These are phyloP conservation scores for Hypoxylon rickii DNA, from an alignment of 495 filamentous ascomycete species.

Conservation along the genomic window DNA sequence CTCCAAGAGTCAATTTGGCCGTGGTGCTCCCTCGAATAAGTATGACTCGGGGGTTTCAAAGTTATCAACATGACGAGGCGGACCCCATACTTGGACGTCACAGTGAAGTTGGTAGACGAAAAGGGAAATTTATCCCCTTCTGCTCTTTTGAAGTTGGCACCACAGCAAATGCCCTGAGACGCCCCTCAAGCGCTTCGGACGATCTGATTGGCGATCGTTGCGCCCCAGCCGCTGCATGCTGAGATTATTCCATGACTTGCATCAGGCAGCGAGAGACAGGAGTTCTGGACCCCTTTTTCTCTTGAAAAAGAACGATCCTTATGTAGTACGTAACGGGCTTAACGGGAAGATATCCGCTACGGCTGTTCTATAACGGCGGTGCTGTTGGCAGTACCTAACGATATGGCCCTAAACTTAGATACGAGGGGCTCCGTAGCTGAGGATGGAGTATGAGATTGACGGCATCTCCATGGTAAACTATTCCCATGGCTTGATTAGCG, in stretches of 20 bases:
- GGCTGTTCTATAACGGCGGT: constrained; percentile 27
- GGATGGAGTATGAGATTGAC: no score
- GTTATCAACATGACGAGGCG: constrained; percentile 12
- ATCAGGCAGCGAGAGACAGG: constrained; percentile 22
- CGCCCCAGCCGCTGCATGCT: constrained; percentile 24
- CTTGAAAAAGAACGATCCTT: constrained; percentile 9
- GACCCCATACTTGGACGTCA: background rate
- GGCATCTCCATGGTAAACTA: no score
- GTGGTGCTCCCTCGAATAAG: background rate
- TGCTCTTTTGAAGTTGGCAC: constrained; percentile 16
- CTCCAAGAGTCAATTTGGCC: background rate
- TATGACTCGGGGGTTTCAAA: constrained; percentile 3
- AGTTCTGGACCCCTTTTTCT: constrained; percentile 11
- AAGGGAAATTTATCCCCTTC: constrained; percentile 2
- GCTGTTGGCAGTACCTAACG: constrained; percentile 1
- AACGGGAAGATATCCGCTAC: constrained; percentile 29
- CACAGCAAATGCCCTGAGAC: constrained; percentile 11
- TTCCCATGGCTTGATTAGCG: no score
- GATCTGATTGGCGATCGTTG: constrained; percentile 17
- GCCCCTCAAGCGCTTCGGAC: constrained; percentile 4
- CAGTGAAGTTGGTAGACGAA: constrained; percentile 11
- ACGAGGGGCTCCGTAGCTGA: no score
- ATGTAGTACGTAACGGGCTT: constrained; percentile 7
- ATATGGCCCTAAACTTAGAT: no score
- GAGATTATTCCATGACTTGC: constrained; percentile 13